Percentiles rank a stretch among this genome's conserved stretches.
These are phyloP conservation scores for Gnetum montanum DNA, from an alignment of 75 land plant species.

Conservation along the genomic window DNA sequence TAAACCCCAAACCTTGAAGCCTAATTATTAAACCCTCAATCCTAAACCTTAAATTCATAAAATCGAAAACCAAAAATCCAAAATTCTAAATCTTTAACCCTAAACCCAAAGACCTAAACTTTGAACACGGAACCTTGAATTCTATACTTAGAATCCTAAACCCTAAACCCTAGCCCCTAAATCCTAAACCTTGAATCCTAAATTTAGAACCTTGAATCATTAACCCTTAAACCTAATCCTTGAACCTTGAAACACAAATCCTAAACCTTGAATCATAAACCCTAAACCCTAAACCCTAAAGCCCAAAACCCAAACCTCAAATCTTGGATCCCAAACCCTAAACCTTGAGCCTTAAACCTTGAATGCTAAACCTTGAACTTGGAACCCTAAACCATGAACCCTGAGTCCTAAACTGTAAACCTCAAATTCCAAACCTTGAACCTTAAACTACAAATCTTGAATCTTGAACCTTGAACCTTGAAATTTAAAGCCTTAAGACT, in stretches of 20 bases:
- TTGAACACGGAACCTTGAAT: no score
- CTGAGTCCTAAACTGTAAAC: conserved; percentile 8
- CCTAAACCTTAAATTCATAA: no score
- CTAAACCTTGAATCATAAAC: no score
- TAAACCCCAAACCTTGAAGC: no score
- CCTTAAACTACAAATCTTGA: no score
- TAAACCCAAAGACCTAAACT: conserved; percentile 21
- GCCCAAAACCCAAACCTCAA: no score
- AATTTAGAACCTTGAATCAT: conserved; percentile 15
- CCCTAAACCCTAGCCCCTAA: conserved; percentile 30
- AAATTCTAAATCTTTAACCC: conserved; percentile 18
- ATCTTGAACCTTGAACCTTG: no score
- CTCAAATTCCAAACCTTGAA: conserved; percentile 12
- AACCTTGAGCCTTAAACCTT: conserved; percentile 9
- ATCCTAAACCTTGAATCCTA: conserved; percentile 10
- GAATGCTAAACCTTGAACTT: no score
- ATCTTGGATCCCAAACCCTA: no score
- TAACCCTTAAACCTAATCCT: conserved; percentile 21
- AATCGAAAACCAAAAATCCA: conserved; percentile 20
- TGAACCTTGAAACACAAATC: conserved; percentile 12
- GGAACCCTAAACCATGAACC: no score
- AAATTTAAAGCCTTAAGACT: background rate
- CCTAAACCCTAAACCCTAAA: no score
- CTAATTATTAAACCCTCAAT: no score
- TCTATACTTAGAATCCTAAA: conserved; percentile 26